phyloP scores from a whole-genome alignment of 2,329 filamentous ascomycete species.

The Sclerotinia subarctica region DNA sequence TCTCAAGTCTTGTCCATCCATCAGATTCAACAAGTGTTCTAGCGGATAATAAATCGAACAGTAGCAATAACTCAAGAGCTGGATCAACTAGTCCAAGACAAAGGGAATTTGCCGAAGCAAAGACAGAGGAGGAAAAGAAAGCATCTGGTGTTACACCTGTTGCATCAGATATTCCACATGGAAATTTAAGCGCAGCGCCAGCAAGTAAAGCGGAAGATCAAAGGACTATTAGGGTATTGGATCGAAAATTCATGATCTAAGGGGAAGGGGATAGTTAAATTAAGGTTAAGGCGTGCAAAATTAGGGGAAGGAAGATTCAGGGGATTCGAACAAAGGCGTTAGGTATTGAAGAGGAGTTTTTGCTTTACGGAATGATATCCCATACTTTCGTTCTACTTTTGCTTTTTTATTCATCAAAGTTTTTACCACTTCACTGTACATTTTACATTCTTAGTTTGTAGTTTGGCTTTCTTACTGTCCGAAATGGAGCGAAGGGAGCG shows the following conservation, averaged over 20 bases:
- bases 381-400: slow-evolving; percentile 16
- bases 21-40: slow-evolving; percentile 35
- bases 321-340: not conserved
- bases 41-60: slow-evolving; percentile 36
- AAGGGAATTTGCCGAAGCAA: slow-evolving; percentile 40
- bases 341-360: slow-evolving; percentile 11
- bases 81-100: slow-evolving; percentile 34
- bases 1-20: slow-evolving; percentile 36
- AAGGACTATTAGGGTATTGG: slow-evolving; percentile 62
- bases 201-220: slow-evolving; percentile 58
- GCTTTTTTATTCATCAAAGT: slow-evolving; percentile 7
- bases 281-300: slow-evolving; percentile 16
- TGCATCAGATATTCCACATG: slow-evolving; percentile 49
- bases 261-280: not conserved
- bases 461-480: not conserved
- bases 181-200: slow-evolving; percentile 46
- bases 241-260: slow-evolving; percentile 50
- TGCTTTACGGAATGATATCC: slow-evolving; percentile 18
- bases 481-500: not conserved
- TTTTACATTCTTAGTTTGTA: not conserved
- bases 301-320: not conserved
- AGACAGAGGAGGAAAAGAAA: slow-evolving; percentile 27
- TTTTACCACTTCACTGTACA: not conserved
- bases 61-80: slow-evolving; percentile 33
- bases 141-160: not conserved